Evolutionary conservation across 2,329 filamentous ascomycete species (phyloP).

Genomic region (Hypomyces perniciosus): DNA sequence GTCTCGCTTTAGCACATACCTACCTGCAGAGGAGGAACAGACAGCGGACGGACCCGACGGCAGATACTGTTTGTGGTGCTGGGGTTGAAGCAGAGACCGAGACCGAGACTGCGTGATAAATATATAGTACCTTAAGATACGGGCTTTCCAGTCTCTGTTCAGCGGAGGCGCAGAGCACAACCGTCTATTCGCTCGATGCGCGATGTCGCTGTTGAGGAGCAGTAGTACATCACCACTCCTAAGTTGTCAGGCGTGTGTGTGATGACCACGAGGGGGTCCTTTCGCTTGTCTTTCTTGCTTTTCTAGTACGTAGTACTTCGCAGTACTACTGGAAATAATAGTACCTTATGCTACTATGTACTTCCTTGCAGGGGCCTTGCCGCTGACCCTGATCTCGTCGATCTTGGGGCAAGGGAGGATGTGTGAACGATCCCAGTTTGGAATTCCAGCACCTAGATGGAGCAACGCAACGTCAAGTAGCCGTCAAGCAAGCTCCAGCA

Average conservation of each 20-base stretch:
- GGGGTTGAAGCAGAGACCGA: too few species aligned
- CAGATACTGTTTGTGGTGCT: too few species aligned
- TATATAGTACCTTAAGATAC: too few species aligned
- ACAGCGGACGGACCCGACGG: too few species aligned
- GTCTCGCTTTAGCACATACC: background rate
- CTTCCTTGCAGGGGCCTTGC: background rate
- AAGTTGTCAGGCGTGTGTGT: background rate
- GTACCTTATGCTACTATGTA: background rate
- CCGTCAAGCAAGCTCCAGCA: constrained; percentile 6
- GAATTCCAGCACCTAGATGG: constrained; percentile 1
- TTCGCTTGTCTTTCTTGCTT: background rate
- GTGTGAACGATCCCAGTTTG: constrained; percentile 2
- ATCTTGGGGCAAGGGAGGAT: background rate
- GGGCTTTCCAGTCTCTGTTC: background rate
- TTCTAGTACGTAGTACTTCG: background rate
- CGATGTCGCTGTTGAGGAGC: background rate
- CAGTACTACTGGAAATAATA: too few species aligned
- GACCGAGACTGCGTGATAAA: too few species aligned
- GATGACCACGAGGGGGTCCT: background rate
- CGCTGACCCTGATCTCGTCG: constrained; percentile 6
- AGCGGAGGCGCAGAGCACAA: background rate
- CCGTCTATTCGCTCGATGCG: background rate
- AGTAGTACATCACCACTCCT: background rate
- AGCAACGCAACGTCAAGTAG: background rate
- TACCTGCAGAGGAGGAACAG: too few species aligned